A percentile compares a stretch with the other conserved stretches of the same genome.
Evolutionary conservation across 2,329 filamentous ascomycete species (phyloP).

Genomic region (Xylariales sp.): DNA sequence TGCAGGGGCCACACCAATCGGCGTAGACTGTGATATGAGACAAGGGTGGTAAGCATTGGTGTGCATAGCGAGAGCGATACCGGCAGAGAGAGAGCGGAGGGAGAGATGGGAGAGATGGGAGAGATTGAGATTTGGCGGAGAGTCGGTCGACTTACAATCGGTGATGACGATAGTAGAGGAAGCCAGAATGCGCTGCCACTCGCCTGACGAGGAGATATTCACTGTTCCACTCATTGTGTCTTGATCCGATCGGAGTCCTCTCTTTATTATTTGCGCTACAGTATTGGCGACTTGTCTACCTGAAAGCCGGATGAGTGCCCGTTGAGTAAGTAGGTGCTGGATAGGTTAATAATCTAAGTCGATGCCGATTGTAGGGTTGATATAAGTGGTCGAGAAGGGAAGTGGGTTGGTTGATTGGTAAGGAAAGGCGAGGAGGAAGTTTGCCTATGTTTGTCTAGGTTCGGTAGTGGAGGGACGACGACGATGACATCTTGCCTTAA

Average conservation of each 20-base stretch:
- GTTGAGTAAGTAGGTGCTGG: no score
- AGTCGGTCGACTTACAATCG: slow-evolving; percentile 76
- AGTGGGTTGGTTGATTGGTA: slow-evolving; percentile 20
- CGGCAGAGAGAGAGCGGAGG: not conserved
- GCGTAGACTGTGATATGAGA: slow-evolving; percentile 76
- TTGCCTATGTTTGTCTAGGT: not conserved
- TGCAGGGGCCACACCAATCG: slow-evolving; percentile 95
- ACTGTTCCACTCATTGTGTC: slow-evolving; percentile 58
- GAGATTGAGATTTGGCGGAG: not conserved
- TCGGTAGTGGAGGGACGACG: slow-evolving; percentile 2
- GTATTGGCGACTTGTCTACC: slow-evolving; percentile 15
- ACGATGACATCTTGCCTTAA: slow-evolving; percentile 31
- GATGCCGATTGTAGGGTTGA: not conserved
- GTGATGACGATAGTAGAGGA: slow-evolving; percentile 84
- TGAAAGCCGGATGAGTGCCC: no score
- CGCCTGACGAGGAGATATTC: slow-evolving; percentile 71
- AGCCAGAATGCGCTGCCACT: slow-evolving; percentile 79
- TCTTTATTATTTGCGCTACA: not conserved
- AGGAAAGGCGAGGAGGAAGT: not conserved
- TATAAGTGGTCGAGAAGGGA: not conserved
- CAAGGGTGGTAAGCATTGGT: slow-evolving; percentile 45
- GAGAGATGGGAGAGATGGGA: no score
- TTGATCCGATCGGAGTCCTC: not conserved
- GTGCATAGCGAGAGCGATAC: slow-evolving; percentile 1
- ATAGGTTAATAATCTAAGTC: not conserved